Evolutionary conservation across 257 asterid genomes (phyloP), one percentile per base, ranked within the genome.

Genomic region (Solanum neorickii): DNA sequence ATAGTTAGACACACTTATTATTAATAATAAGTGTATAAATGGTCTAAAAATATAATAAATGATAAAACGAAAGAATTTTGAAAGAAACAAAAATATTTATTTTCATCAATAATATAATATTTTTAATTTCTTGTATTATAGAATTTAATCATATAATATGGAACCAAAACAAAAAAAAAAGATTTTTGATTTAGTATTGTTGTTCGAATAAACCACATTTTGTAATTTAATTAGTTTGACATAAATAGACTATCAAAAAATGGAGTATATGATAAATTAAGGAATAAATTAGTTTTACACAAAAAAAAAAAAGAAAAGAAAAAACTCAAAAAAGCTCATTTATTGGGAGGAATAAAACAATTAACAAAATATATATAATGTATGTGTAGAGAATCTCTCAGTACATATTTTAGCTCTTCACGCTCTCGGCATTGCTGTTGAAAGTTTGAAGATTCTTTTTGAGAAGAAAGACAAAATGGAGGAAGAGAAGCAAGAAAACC

Each of bases 401-500:
- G 83, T 77, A 77, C 65, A n/a, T n/a, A 78, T 9, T 75, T 44
- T 65, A 16, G 20, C 46, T 27, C 62, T 62, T 84, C 87, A 84
- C 82, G 20, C 87, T 31, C 39, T 84, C 15, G 25, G 80, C 82
- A 66, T 66, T 84, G 86, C 37, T 33, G 86, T 21, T 27, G 42
- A 46, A 3, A 46, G 42, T 78, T 15, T 78, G 42, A 23, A 2
- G 42, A 44, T 46, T 78, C 12, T 84, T 18, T 25, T 8, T n/a
- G 77, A 20, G 87, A 5, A 37, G 27, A 25, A 66, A 68, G 62
- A 73, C 10, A 46, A 21, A 59, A 62, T 20, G 68, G 66, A 74
- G 2, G 52, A 92, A 2, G 89, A 83, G 83, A 68, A 84, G 85
- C 75, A 31, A 88, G 33, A 83, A 88, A 90, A 74, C 90, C 90